Evolutionary conservation across 805 yeast genomes (phyloP).

Genomic region (Yarrowia osloensis): DNA sequence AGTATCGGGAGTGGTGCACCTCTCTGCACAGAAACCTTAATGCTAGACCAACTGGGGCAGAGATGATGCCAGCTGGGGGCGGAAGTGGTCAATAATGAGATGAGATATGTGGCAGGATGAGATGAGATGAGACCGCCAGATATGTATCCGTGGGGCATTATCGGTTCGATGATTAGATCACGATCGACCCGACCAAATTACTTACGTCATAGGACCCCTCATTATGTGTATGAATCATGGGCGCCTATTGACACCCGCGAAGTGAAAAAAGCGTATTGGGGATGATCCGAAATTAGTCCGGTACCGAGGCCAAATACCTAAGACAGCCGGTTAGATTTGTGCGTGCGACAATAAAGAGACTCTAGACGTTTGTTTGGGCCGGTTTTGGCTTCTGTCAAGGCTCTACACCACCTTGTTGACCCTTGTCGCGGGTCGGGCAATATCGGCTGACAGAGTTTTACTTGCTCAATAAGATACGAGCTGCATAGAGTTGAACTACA

Average conservation of each 20-base stretch:
- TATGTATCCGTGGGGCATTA: too few relatives aligned
- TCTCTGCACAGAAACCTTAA: slow-evolving; percentile 14
- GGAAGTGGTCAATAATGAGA: too few relatives aligned
- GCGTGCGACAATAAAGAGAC: not conserved
- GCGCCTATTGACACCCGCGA: not conserved
- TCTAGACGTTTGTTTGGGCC: not conserved
- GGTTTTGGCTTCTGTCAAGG: not conserved
- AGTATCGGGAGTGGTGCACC: slow-evolving; percentile 27
- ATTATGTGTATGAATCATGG: not conserved
- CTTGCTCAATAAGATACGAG: slow-evolving; percentile 26
- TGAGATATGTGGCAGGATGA: too few relatives aligned
- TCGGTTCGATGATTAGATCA: too few relatives aligned
- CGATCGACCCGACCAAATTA: not conserved
- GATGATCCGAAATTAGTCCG: slow-evolving; percentile 28
- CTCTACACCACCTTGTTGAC: not conserved
- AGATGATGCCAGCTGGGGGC: not conserved
- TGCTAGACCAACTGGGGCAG: not conserved
- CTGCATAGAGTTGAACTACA: slow-evolving; percentile 18
- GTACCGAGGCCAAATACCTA: not conserved
- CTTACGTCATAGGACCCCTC: not conserved
- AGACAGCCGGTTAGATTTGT: too few relatives aligned
- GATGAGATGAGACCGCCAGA: too few relatives aligned
- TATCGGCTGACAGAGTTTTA: slow-evolving; percentile 13
- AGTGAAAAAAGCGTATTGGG: slow-evolving; percentile 11
- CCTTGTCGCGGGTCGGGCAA: slow-evolving; percentile 14